Evolutionary conservation across 441 rosid genomes (phyloP), one percentile per base, ranked within the genome.

Genomic region (Eutrema salsugineum): DNA sequence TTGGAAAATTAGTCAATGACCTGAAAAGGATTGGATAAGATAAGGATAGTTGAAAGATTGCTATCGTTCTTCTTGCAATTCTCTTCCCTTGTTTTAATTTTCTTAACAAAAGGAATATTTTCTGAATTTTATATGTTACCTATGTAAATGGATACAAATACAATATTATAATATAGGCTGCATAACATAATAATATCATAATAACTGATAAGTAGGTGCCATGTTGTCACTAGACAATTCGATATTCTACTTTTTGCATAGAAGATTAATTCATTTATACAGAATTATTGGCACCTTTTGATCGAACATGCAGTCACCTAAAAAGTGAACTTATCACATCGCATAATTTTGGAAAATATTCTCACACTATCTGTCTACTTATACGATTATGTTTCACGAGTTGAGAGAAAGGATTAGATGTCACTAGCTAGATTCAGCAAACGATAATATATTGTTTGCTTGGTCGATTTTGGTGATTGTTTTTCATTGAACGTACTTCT

Each of bases 1-100:
- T 14, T 43, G 63, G 24, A 15, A 48, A 65, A 66, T 39, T 32
- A 74, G 68, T 74, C 78, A 74, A 59, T 66, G 67, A 15, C 42
- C 40, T 67, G 49, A 67, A 74, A 67, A 63, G 11, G 69, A 42
- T 75, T 43, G 69, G 69, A 75, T 68, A 68, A 68, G 73, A 75
- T 53, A 68, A 68, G 78, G 15, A 75, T 67, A 75, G 47, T 36
- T 60, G 50, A 74, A 68, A 53, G 16, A 36, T 75, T 60, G 69
- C n/a, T 68, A 30, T 66, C 55, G 42, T 24, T 50, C 32, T 28
- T 50, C 44, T 56, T 43, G 56, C 69, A 1, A 9, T 24, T 47
- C 7, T 47, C 48, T 28, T 11, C 47, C 51, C 15, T 15, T 49
- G 7, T 20, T 66, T 49, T 58, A 8, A 11, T 22, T 67, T 60